Evolutionary conservation across 2,329 filamentous ascomycete genomes (phyloP).

Genomic region (Didymella lethalis): DNA sequence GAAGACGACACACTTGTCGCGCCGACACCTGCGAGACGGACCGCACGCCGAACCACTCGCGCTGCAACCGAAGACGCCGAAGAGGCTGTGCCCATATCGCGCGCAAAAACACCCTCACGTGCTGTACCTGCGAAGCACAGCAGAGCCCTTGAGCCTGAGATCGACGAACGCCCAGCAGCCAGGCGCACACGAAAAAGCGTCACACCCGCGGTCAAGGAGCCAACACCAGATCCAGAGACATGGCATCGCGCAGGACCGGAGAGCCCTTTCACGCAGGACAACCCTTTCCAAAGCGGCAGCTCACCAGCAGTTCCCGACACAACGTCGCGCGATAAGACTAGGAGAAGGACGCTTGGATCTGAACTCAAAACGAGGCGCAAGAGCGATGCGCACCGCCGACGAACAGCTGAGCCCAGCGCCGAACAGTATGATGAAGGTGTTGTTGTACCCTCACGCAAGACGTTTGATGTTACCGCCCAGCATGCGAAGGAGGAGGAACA

Average conservation of each 20-base stretch:
- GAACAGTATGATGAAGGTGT: slow-evolving; percentile 62
- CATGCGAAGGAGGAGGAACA: slow-evolving; percentile 49
- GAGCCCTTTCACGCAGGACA: slow-evolving; percentile 84
- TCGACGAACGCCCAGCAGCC: slow-evolving; percentile 44
- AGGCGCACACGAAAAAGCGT: slow-evolving; percentile 51
- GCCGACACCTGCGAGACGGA: slow-evolving; percentile 52
- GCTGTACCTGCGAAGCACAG: slow-evolving; percentile 56
- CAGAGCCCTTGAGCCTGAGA: slow-evolving; percentile 48
- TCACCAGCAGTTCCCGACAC: slow-evolving; percentile 62
- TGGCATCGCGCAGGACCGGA: slow-evolving; percentile 56
- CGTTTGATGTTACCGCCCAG: slow-evolving; percentile 65
- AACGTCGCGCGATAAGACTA: slow-evolving; percentile 52
- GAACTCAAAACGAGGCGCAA: slow-evolving; percentile 53
- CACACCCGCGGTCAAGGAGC: slow-evolving; percentile 54
- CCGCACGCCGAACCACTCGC: slow-evolving; percentile 50
- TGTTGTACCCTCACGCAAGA: slow-evolving; percentile 63
- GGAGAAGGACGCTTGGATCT: slow-evolving; percentile 61
- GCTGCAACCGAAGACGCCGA: slow-evolving; percentile 52
- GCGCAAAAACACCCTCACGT: slow-evolving; percentile 47
- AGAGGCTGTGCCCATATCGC: slow-evolving; percentile 24
- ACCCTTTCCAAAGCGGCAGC: slow-evolving; percentile 90
- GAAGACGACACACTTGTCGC: slow-evolving; percentile 53
- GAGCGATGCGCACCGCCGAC: slow-evolving; percentile 53
- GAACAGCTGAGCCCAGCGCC: slow-evolving; percentile 53
- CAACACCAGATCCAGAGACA: slow-evolving; percentile 60